A percentile compares a stretch with the other conserved stretches of the same genome.
Evolutionary conservation across 371 early-diverging fungal species (phyloP).

Genomic region (Globomyces sp.): DNA sequence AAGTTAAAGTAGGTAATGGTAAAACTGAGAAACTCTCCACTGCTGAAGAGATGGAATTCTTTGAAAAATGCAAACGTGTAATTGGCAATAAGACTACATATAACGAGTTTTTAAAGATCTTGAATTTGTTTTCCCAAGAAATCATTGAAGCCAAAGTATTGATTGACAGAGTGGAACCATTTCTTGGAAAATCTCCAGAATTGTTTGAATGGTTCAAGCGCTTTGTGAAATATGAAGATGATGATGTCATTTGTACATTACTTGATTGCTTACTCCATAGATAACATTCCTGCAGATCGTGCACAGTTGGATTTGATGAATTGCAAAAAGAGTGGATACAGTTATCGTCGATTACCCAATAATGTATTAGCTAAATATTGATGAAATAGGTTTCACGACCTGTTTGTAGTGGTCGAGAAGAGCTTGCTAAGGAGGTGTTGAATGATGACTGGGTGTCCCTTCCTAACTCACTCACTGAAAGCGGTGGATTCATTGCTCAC

Average conservation of each 20-base stretch:
- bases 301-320: conserved; percentile 61
- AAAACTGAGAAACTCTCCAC: conserved; percentile 31
- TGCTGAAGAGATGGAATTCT: conserved; percentile 84
- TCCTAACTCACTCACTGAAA: conserved; percentile 95
- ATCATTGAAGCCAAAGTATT: conserved; percentile 82
- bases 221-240: conserved; percentile 88
- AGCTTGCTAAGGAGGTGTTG: conserved; percentile 86
- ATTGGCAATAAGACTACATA: conserved; percentile 85
- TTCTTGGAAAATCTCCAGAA: conserved; percentile 73
- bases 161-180: conserved; percentile 79
- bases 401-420: conserved; percentile 85
- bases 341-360: conserved; percentile 71
- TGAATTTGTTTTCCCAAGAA: conserved; percentile 96
- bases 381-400: conserved; percentile 31
- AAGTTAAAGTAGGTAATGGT: conserved; percentile 23
- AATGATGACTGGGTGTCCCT: conserved; percentile 95
- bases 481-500: conserved; percentile 88
- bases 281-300: conserved; percentile 43
- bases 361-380: conserved; percentile 48
- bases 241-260: conserved; percentile 39
- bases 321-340: conserved; percentile 55
- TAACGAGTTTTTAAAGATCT: conserved; percentile 94
- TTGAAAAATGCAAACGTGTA: conserved; percentile 84
- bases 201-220: conserved; percentile 92
- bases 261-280: conserved; percentile 19